Evolutionary conservation across 495 filamentous ascomycete species (phyloP), one percentile per base, ranked within the genome.

Genomic region (Niebla homalea): DNA sequence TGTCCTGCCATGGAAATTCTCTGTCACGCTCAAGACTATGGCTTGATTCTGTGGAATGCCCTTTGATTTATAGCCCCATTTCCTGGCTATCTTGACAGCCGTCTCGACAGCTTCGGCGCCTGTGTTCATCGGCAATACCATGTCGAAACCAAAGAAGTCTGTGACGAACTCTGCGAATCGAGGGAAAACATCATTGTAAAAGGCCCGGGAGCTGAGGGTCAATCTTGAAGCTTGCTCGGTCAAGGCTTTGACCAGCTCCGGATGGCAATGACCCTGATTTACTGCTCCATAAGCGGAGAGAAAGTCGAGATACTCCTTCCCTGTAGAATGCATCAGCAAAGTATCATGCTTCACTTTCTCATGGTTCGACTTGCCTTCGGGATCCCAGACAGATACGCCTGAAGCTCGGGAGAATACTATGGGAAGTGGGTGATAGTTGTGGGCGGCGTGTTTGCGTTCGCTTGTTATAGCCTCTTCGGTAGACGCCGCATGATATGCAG

Each of bases 81-180:
- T 99, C 48, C 92, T 77, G 52, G 93, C 90, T 67, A 99, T 82
- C 75, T 99, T 99, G 64, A 99, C 81, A 21, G 80, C 89, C 1
- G 93, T 97, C 76, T 99, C 92, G 41, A 97, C 92, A n/a, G 92
- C 92, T 70, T 99, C 92, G 25, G 89, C 92, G 43, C 92, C 92
- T 8, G 92, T 99, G 70, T 97, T 97, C 92, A 99, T 97, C 43
- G 92, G 92, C 67, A 99, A 68, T 21, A 95, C 89, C 92, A 97
- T 99, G 64, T 97, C 93, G 66, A 89, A 99, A 41, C 87, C 90
- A 62, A 96, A 95, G 62, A 77, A 80, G 51, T 77, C 62, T 55
- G 86, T 90, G 46, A 96, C 84, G 65, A 89, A 93, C 67, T 95
- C 79, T 38, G 92, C 89, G 72, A 95, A 99, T 44, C 83, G 78